Base-by-base conservation (phyloP, 768 basidiomycete genomes). In the Stropharia rugosoannulata region DNA sequence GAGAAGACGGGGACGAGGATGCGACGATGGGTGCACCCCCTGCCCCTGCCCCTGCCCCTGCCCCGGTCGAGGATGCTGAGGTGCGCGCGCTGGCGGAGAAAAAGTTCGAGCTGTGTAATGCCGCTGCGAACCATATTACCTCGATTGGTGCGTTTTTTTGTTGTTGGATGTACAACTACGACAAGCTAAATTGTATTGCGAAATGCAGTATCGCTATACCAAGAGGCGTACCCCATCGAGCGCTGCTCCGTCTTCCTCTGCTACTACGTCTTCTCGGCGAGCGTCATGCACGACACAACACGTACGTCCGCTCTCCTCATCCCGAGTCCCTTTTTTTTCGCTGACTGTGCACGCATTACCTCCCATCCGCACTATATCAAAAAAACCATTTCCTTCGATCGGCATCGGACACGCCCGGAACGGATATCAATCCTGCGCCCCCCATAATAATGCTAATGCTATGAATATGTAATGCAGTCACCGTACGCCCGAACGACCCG, bases 251-350 rank as follows among this genome's bases (percentile, higher is more conserved):
- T 85, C 4, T 92, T 90, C 65, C 70, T 90, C 27, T 86, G 81
- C 62, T 93, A 90, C 64, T 91, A 90, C 63, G 75, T 90, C 13
- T 93, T 93, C 72, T 86, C 86, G 2, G 89, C 89, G 13, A 82
- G 83, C 54, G 83, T 92, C 50, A 90, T 89, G 87, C 90, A 92
- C 62, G 81, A 89, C 44, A 84, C 84, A 2, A 85, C 75, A 39
- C 69, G 90, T 93, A 64, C 61, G 89, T 80, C 11, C n/a, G n/a
- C n/a, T 4, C 32, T 18, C 51, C 32, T 51, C 19, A 59, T 55
- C 47, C n/a, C n/a, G n/a, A n/a, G n/a, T 35, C 16, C 16, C 38
- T 18, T 38, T 8, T 15, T 22, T 11, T 12, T 16, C 12, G 12
- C 22, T 49, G 36, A 16, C 41, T 35, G 18, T 36, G 37, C 19